These are phyloP conservation scores for Dendrothele bispora DNA, from an alignment of 768 basidiomycete species.

Conservation along the genomic window DNA sequence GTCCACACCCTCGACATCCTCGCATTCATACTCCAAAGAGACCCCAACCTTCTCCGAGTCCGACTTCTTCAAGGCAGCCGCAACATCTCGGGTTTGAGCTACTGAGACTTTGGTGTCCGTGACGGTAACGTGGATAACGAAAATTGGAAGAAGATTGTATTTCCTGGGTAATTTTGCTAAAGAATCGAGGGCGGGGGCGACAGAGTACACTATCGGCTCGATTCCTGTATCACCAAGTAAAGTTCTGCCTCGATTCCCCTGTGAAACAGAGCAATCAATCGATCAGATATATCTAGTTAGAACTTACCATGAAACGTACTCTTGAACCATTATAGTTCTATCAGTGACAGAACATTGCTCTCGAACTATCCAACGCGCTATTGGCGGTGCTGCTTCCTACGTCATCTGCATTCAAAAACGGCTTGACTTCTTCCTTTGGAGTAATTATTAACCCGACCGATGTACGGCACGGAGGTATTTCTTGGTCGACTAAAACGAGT, in stretches of 20 bases:
- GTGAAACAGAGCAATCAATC: neutral
- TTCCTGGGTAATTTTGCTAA: slow-evolving; percentile 11
- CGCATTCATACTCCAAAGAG: slow-evolving; percentile 23
- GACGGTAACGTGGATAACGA: slow-evolving; percentile 35
- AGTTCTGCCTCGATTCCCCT: slow-evolving; percentile 30
- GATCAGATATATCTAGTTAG: neutral
- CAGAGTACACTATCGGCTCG: slow-evolving; percentile 25
- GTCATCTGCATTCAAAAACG: slow-evolving; percentile 28
- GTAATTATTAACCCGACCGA: slow-evolving; percentile 32
- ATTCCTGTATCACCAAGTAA: slow-evolving; percentile 32
- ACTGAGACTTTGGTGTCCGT: slow-evolving; percentile 35
- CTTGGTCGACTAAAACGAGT: slow-evolving; percentile 36
- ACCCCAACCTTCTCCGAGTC: slow-evolving; percentile 9
- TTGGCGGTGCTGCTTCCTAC: slow-evolving; percentile 20
- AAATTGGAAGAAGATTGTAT: slow-evolving; percentile 28
- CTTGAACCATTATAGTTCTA: slow-evolving; percentile 44
- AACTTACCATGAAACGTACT: slow-evolving; percentile 20
- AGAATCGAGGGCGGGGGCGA: slow-evolving; percentile 25
- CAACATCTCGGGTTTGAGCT: slow-evolving; percentile 33
- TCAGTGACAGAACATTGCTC: slow-evolving; percentile 36
- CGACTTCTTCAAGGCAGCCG: slow-evolving; percentile 23
- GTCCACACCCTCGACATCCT: slow-evolving; percentile 31
- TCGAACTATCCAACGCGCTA: slow-evolving; percentile 21
- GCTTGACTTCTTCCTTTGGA: slow-evolving; percentile 24
- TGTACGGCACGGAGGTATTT: slow-evolving; percentile 33